Conservation (phyloP, 352 stramenopile genomes). For the Pythium monospermum region DNA sequence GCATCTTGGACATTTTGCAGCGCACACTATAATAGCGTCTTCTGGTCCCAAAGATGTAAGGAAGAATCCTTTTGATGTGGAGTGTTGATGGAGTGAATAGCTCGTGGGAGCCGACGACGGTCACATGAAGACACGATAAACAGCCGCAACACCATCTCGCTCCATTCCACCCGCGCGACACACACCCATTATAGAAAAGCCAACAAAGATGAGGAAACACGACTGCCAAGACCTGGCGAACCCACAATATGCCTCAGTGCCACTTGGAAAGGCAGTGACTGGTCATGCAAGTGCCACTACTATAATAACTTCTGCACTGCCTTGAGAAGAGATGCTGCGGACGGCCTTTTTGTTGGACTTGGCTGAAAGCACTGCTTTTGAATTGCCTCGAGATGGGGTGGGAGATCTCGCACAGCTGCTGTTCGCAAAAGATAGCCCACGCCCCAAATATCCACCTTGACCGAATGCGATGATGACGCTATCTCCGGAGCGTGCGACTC, state of each 20-base stretch:
- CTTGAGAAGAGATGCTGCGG: slow-evolving; percentile 6
- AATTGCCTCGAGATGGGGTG: slow-evolving; percentile 1
- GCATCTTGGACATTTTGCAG: not conserved
- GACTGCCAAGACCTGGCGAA: too few relatives aligned
- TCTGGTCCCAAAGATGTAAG: not conserved
- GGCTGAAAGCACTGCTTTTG: slow-evolving; percentile 6
- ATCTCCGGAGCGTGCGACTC: slow-evolving; percentile 17
- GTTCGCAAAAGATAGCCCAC: slow-evolving; percentile 9
- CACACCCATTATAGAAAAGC: too few relatives aligned
- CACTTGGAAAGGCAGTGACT: not conserved
- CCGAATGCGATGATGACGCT: slow-evolving; percentile 12
- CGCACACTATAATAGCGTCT: too few relatives aligned
- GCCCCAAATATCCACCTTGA: slow-evolving; percentile 21
- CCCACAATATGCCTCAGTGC: too few relatives aligned
- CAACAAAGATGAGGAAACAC: too few relatives aligned
- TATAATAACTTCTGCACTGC: slow-evolving; percentile 7
- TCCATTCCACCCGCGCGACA: too few relatives aligned
- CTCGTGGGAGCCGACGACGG: not conserved
- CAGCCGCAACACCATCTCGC: too few relatives aligned
- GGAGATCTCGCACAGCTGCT: slow-evolving; percentile 1
- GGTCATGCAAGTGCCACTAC: slow-evolving; percentile 1
- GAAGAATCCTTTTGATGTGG: not conserved
- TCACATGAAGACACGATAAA: not conserved
- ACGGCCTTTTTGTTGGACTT: slow-evolving; percentile 4
- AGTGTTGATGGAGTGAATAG: not conserved